Evolutionary conservation across 768 basidiomycete species (phyloP).

Genomic region (Hygrophoropsis aurantiaca): DNA sequence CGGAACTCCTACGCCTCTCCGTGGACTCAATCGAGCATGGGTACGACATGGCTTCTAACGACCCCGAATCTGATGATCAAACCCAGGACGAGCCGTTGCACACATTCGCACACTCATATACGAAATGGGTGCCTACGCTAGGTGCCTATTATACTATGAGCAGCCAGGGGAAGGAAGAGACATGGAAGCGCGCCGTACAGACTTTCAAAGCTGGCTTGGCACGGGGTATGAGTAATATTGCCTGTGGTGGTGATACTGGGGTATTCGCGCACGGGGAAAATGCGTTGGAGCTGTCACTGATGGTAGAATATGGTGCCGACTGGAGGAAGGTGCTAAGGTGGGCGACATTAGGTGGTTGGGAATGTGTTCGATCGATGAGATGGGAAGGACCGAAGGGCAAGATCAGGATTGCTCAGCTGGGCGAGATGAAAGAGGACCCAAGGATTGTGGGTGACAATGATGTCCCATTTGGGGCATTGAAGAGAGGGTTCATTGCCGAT

Average conservation of each 20-base stretch:
- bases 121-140: slow-evolving; percentile 61
- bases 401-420: slow-evolving; percentile 24
- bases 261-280: slow-evolving; percentile 63
- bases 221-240: slow-evolving; percentile 45
- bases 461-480: slow-evolving; percentile 54
- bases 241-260: slow-evolving; percentile 67
- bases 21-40: slow-evolving; percentile 65
- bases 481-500: slow-evolving; percentile 56
- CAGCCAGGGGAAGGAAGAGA: slow-evolving; percentile 8
- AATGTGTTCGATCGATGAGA: slow-evolving; percentile 46
- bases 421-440: slow-evolving; percentile 23
- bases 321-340: slow-evolving; percentile 55
- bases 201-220: slow-evolving; percentile 49
- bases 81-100: slow-evolving; percentile 13
- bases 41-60: slow-evolving; percentile 19
- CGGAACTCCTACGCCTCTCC: slow-evolving; percentile 23
- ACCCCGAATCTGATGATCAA: not conserved
- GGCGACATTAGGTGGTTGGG: slow-evolving; percentile 62
- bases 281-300: slow-evolving; percentile 58
- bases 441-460: slow-evolving; percentile 44
- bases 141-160: slow-evolving; percentile 43
- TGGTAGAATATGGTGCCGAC: slow-evolving; percentile 54
- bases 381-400: slow-evolving; percentile 40
- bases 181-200: slow-evolving; percentile 38
- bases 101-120: slow-evolving; percentile 25